These are phyloP conservation scores for Omphalea diandra DNA, from an alignment of 441 rosid species.

Conservation along the genomic window DNA sequence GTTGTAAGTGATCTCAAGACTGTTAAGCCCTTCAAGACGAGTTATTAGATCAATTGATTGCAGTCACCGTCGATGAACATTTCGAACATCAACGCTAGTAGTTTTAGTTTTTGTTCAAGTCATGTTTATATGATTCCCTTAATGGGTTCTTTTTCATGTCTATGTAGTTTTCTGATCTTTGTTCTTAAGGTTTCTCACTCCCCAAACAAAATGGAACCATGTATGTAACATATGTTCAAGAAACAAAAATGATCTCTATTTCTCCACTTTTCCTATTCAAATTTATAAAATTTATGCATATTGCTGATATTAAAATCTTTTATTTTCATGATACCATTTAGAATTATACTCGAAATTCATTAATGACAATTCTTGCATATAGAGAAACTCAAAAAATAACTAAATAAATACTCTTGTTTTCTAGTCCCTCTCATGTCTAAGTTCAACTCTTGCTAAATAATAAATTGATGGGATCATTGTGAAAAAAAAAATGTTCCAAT, in stretches of 20 bases:
- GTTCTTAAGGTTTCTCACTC: background rate
- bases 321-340: no score
- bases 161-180: constrained; percentile 4
- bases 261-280: constrained; percentile 23
- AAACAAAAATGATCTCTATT: background rate
- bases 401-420: background rate
- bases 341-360: no score
- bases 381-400: no score
- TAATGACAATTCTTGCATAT: no score
- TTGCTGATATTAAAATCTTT: background rate
- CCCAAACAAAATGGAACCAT: constrained; percentile 14
- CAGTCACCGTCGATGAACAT: constrained; percentile 4
- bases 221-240: constrained; percentile 13
- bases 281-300: constrained; percentile 13
- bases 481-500: no score
- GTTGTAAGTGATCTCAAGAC: constrained; percentile 56
- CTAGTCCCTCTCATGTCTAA: no score
- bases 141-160: constrained; percentile 1
- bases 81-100: constrained; percentile 1
- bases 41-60: constrained; percentile 27
- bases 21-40: constrained; percentile 58
- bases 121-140: constrained; percentile 21
- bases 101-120: constrained; percentile 21
- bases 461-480: no score
- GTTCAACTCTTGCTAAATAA: background rate